A percentile compares a stretch with the other conserved stretches of the same genome.
These are phyloP conservation scores for Alternaria burnsii DNA, from an alignment of 2,329 filamentous ascomycete genomes.

Conservation along the genomic window DNA sequence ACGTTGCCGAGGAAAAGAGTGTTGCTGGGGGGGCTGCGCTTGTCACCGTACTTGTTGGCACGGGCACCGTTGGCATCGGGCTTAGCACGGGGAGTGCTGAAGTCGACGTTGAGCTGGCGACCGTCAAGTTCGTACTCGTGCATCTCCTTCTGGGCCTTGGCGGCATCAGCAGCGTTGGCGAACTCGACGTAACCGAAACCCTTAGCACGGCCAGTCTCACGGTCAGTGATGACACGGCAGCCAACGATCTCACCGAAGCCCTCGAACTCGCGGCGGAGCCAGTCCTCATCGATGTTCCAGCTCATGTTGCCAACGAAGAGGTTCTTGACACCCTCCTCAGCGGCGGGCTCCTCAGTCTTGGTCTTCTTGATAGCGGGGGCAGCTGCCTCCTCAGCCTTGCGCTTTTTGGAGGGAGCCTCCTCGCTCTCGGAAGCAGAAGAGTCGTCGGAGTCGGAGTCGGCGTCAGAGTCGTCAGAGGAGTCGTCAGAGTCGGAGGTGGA, in stretches of 20 bases:
- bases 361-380: conserved; percentile 70
- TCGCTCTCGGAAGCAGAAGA: conserved; percentile 43
- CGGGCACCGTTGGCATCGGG: conserved; percentile 61
- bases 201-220: conserved; percentile 81
- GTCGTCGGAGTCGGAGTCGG: conserved; percentile 50
- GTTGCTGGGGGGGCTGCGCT: conserved; percentile 78
- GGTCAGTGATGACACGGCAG: conserved; percentile 84
- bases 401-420: conserved; percentile 67
- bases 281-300: conserved; percentile 88
- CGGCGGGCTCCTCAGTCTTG: conserved; percentile 65
- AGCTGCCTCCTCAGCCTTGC: conserved; percentile 67
- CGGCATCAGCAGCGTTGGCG: conserved; percentile 70
- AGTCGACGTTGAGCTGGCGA: conserved; percentile 80
- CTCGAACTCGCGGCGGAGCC: conserved; percentile 82
- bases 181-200: conserved; percentile 96
- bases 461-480: conserved; percentile 44
- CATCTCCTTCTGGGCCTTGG: conserved; percentile 77
- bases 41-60: conserved; percentile 77
- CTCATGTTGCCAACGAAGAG: conserved; percentile 91
- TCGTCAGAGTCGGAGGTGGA: conserved; percentile 21
- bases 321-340: conserved; percentile 65
- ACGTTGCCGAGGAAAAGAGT: conserved; percentile 94
- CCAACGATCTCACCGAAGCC: conserved; percentile 75
- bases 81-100: conserved; percentile 72
- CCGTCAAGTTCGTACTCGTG: conserved; percentile 77